These are phyloP conservation scores for Neurospora intermedia DNA, from an alignment of 495 filamentous ascomycete species.

Conservation along the genomic window DNA sequence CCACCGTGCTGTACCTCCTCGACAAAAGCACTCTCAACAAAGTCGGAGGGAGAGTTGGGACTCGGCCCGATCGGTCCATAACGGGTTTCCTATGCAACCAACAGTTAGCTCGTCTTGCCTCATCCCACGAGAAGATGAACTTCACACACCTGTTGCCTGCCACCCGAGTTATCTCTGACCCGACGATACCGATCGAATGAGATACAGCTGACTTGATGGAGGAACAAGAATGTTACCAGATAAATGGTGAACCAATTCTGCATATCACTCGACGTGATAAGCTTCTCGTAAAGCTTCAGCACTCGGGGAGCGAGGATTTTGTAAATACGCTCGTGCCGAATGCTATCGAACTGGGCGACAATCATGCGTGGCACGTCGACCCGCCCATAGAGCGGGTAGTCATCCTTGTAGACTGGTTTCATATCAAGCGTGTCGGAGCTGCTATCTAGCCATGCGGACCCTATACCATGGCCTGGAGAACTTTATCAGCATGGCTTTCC, in stretches of 20 bases:
- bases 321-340: constrained; percentile 21
- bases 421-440: constrained; percentile 22
- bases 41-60: background rate
- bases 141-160: constrained; percentile 3
- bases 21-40: constrained; percentile 12
- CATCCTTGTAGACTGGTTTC: constrained; percentile 7
- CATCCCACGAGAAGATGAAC: too few species aligned
- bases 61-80: constrained; percentile 9
- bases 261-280: constrained; percentile 21
- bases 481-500: background rate
- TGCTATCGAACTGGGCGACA: constrained; percentile 38
- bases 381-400: constrained; percentile 15
- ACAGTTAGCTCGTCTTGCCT: background rate
- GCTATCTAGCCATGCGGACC: constrained; percentile 27
- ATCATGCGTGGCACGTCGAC: constrained; percentile 33
- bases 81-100: constrained; percentile 12
- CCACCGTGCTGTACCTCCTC: constrained; percentile 17
- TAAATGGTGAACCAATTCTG: constrained; percentile 31
- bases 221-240: constrained; percentile 27
- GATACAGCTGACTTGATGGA: constrained; percentile 10
- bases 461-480: constrained; percentile 15
- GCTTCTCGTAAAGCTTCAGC: constrained; percentile 22
- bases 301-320: constrained; percentile 11
- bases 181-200: constrained; percentile 14
- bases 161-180: constrained; percentile 6